Percentiles rank a stretch among this genome's conserved stretches.
Evolutionary conservation across 2,329 filamentous ascomycete species (phyloP).

Genomic region (Exophiala oligosperma): DNA sequence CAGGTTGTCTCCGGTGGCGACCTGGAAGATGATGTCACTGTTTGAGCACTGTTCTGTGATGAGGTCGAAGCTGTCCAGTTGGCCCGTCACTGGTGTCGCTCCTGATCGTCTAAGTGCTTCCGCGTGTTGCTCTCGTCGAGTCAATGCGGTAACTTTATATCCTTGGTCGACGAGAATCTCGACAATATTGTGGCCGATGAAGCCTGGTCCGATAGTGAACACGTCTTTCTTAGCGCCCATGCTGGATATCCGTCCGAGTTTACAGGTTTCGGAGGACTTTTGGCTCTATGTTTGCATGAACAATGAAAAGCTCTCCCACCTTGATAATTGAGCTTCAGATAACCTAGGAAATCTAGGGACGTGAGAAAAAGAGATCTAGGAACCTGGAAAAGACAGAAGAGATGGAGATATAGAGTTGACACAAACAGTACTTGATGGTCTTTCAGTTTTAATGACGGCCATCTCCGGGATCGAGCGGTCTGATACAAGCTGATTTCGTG

Average conservation of each 20-base stretch:
- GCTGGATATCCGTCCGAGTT: not conserved
- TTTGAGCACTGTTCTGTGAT: conserved; percentile 39
- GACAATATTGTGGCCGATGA: conserved; percentile 46
- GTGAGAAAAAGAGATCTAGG: no score
- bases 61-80: conserved; percentile 41
- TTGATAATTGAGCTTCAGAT: no score
- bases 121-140: conserved; percentile 17
- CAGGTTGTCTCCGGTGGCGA: conserved; percentile 50
- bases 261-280: no score
- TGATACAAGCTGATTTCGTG: no score
- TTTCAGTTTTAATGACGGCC: no score
- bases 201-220: conserved; percentile 23
- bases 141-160: conserved; percentile 44
- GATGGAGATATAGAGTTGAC: no score
- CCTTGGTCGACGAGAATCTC: conserved; percentile 45
- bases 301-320: no score
- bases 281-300: no score
- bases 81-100: conserved; percentile 39
- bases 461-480: no score
- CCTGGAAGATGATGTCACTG: conserved; percentile 49
- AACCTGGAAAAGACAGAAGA: no score
- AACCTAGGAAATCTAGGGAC: no score
- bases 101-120: conserved; percentile 31
- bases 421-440: no score
- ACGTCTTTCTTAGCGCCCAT: conserved; percentile 12